Evolutionary conservation across 306 rosid species (phyloP).

Genomic region (Dryas drummondii): DNA sequence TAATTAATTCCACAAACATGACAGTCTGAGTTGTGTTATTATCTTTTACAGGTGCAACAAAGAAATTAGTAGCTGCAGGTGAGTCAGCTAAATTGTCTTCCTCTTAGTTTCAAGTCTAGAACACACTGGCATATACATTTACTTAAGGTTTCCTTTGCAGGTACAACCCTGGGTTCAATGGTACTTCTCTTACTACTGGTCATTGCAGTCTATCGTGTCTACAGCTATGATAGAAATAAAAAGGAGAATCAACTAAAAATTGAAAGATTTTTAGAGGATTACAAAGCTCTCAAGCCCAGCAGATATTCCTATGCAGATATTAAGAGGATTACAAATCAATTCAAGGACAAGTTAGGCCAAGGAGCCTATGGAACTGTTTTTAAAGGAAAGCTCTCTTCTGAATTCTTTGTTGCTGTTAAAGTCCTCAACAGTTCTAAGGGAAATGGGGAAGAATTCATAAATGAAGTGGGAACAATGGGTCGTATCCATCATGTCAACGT

Average conservation of each 20-base stretch:
- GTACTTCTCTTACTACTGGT: background rate
- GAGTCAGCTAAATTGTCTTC: background rate
- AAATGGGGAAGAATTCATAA: constrained; percentile 11
- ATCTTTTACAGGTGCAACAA: constrained; percentile 20
- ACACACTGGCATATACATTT: background rate
- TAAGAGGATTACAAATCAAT: constrained; percentile 36
- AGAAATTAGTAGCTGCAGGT: constrained; percentile 28
- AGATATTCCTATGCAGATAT: constrained; percentile 42
- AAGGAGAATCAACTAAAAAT: constrained; percentile 24
- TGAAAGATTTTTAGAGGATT: constrained; percentile 37
- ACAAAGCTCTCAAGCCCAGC: constrained; percentile 40
- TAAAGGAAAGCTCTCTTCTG: constrained; percentile 32
- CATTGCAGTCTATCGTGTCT: constrained; percentile 6
- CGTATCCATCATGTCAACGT: constrained; percentile 45
- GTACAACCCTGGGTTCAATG: constrained; percentile 27
- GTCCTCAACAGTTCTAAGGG: background rate
- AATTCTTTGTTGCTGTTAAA: constrained; percentile 14
- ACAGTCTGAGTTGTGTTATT: too few species aligned
- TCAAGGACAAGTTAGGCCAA: constrained; percentile 38
- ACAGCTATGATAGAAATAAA: background rate
- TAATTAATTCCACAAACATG: too few species aligned
- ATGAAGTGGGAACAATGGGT: constrained; percentile 39
- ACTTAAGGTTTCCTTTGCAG: constrained; percentile 6
- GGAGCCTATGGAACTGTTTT: constrained; percentile 44
- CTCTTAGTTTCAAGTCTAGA: background rate